Percentiles rank a stretch among this genome's conserved stretches.
These are phyloP conservation scores for Epichloe gansuensis DNA, from an alignment of 2,329 filamentous ascomycete genomes.

Conservation along the genomic window DNA sequence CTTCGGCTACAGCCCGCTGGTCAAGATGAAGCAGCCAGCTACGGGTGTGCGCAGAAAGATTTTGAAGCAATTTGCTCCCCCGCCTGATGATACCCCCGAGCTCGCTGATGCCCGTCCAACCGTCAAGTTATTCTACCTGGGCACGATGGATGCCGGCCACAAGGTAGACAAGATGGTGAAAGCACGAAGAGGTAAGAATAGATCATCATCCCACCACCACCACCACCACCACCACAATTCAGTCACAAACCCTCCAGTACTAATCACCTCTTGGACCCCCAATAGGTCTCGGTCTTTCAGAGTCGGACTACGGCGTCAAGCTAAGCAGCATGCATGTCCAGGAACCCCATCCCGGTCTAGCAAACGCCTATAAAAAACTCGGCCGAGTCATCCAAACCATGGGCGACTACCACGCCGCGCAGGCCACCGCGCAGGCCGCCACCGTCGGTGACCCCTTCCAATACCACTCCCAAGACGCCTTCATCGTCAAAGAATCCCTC, in stretches of 20 bases:
- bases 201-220: neutral
- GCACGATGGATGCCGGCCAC: slow-evolving; percentile 92
- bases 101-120: slow-evolving; percentile 77
- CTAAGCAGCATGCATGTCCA: slow-evolving; percentile 76
- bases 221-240: neutral
- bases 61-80: slow-evolving; percentile 97
- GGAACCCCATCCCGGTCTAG: slow-evolving; percentile 77
- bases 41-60: slow-evolving; percentile 92
- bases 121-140: slow-evolving; percentile 92
- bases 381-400: slow-evolving; percentile 87
- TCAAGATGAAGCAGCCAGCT: slow-evolving; percentile 90
- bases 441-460: slow-evolving; percentile 87
- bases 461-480: slow-evolving; percentile 89
- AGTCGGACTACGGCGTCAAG: slow-evolving; percentile 89
- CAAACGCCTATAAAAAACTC: slow-evolving; percentile 86
- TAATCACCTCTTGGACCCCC: neutral
- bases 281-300: slow-evolving; percentile 73
- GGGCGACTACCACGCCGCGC: slow-evolving; percentile 89
- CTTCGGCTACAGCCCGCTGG: slow-evolving; percentile 92
- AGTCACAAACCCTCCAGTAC: neutral
- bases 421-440: slow-evolving; percentile 91
- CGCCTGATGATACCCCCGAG: slow-evolving; percentile 93
- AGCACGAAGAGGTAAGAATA: slow-evolving; percentile 62
- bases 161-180: slow-evolving; percentile 94
- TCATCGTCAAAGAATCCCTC: slow-evolving; percentile 95